These are phyloP conservation scores for Azolla pinnata DNA, from an alignment of 75 land plant species.

Conservation along the genomic window DNA sequence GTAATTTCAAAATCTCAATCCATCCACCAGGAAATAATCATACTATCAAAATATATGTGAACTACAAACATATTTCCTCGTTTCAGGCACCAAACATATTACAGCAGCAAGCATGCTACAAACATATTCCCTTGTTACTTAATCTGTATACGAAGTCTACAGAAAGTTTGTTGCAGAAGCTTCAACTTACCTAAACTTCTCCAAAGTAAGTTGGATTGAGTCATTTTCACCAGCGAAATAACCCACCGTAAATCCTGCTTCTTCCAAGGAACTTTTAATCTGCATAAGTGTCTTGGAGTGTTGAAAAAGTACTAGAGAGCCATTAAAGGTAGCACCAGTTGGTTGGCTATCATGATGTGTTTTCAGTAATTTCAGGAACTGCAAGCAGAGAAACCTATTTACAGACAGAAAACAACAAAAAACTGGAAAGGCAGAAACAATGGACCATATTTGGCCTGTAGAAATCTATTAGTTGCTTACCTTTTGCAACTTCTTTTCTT, in stretches of 20 bases:
- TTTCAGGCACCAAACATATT: too few species aligned
- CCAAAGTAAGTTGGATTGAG: not conserved
- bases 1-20: too few species aligned
- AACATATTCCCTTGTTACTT: not conserved
- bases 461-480: too few species aligned
- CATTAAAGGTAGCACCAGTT: too few species aligned
- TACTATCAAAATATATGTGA: too few species aligned
- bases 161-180: too few species aligned
- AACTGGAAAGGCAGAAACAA: not conserved
- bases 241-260: not conserved
- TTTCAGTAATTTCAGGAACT: not conserved
- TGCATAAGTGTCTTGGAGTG: not conserved
- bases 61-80: too few species aligned
- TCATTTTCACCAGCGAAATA: not conserved
- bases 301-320: conserved; percentile 1
- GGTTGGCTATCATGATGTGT: not conserved
- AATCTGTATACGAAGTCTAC: not conserved
- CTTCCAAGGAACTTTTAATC: not conserved
- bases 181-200: conserved; percentile 5
- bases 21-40: too few species aligned
- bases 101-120: too few species aligned
- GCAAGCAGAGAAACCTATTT: too few species aligned
- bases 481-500: conserved; percentile 1
- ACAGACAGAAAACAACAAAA: too few species aligned
- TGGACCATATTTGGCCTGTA: too few species aligned